Conservation (phyloP, 345 rosid genomes). For the Arabis hirsuta region DNA sequence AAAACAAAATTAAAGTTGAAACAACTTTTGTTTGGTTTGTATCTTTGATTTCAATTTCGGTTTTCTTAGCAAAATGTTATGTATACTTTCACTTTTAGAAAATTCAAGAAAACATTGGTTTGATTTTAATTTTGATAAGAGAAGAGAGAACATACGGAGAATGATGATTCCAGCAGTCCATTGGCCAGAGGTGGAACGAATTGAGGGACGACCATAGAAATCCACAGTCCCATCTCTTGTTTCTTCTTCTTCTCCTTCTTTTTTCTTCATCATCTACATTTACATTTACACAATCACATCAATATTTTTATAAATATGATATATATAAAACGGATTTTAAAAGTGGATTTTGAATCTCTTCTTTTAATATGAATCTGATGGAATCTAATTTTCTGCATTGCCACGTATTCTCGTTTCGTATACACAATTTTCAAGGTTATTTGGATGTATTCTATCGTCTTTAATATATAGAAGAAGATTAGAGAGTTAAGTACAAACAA, state of each 20-base stretch:
- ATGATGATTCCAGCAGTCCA: slow-evolving; percentile 87
- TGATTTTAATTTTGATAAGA: neutral
- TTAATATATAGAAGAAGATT: neutral
- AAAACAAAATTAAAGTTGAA: too few species aligned
- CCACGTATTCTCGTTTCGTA: slow-evolving; percentile 30
- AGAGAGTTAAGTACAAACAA: neutral
- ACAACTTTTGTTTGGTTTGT: too few species aligned
- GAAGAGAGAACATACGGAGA: slow-evolving; percentile 56
- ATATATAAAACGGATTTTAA: too few species aligned
- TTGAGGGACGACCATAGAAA: slow-evolving; percentile 71
- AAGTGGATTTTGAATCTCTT: neutral
- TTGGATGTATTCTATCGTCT: slow-evolving; percentile 38
- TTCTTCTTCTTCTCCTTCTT: slow-evolving; percentile 47
- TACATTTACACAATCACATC: slow-evolving; percentile 36
- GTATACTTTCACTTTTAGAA: too few species aligned
- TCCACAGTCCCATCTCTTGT: slow-evolving; percentile 82
- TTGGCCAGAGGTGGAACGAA: slow-evolving; percentile 64
- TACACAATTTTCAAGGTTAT: slow-evolving; percentile 24
- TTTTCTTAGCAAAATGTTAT: too few species aligned
- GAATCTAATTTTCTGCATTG: slow-evolving; percentile 22
- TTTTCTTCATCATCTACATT: slow-evolving; percentile 53
- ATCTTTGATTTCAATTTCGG: too few species aligned
- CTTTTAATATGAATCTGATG: neutral
- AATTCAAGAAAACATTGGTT: slow-evolving; percentile 5
- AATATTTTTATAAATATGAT: neutral